phyloP scores from a whole-genome alignment of 306 rosid species.

The Lathyrus aphaca region DNA sequence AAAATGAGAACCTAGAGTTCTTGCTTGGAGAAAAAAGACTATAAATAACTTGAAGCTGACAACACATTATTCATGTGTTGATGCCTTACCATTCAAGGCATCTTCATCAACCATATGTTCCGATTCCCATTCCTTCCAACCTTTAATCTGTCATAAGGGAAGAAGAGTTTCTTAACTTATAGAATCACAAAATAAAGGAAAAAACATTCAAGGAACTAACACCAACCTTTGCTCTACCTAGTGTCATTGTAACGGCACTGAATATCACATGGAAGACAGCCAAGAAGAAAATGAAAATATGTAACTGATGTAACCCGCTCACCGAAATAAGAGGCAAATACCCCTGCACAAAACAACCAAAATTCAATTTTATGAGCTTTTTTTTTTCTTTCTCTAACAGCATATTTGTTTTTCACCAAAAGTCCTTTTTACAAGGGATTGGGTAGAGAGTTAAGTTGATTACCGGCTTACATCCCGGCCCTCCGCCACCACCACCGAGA shows the following conservation, averaged over 20 bases:
- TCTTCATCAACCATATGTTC: slow-evolving; percentile 53
- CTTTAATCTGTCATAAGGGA: slow-evolving; percentile 57
- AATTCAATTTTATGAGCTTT: slow-evolving; percentile 12
- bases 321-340: slow-evolving; percentile 68
- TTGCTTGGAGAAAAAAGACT: too few species aligned
- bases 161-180: background rate
- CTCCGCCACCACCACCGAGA: slow-evolving; percentile 45
- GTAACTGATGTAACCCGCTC: slow-evolving; percentile 80
- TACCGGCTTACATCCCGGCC: slow-evolving; percentile 36
- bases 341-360: slow-evolving; percentile 56
- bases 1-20: background rate
- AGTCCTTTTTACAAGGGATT: background rate
- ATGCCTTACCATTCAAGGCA: slow-evolving; percentile 67
- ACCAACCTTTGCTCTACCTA: slow-evolving; percentile 86
- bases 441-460: slow-evolving; percentile 31
- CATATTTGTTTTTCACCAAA: background rate
- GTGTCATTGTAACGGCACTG: slow-evolving; percentile 81
- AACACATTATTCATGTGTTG: slow-evolving; percentile 3
- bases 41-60: background rate
- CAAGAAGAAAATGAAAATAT: slow-evolving; percentile 92
- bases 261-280: slow-evolving; percentile 83
- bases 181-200: background rate
- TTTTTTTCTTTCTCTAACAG: background rate
- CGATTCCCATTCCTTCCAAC: slow-evolving; percentile 84
- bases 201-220: too few species aligned